Evolutionary conservation across 1,284 basidiomycete genomes (phyloP).

Genomic region (Cutaneotrichosporon dermatis): DNA sequence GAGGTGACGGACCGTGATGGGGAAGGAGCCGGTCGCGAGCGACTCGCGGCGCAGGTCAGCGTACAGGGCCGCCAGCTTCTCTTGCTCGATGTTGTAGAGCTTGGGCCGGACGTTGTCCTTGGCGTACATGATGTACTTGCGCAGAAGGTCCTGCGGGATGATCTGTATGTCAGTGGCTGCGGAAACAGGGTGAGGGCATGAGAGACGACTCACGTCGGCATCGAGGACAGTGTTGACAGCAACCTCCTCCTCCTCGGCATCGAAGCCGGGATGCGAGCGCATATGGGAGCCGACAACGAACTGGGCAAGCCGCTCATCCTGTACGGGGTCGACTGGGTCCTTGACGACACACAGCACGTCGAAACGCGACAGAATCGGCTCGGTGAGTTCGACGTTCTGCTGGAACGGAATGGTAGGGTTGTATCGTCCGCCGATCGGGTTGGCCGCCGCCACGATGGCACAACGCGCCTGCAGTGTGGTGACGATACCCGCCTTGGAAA

Average conservation of each 20-base stretch:
- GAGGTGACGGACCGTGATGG: conserved; percentile 94
- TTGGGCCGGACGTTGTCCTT: conserved; percentile 88
- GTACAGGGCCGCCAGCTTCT: conserved; percentile 90
- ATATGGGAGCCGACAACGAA: conserved; percentile 97
- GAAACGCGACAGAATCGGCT: conserved; percentile 98
- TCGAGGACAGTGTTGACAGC: conserved; percentile 83
- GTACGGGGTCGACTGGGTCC: conserved; percentile 92
- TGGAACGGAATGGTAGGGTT: conserved; percentile 97
- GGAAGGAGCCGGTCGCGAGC: conserved; percentile 92
- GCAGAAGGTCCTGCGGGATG: conserved; percentile 93
- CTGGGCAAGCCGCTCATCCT: conserved; percentile 91
- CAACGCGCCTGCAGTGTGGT: conserved; percentile 95
- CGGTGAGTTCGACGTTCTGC: conserved; percentile 97
- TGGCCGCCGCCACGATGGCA: conserved; percentile 95
- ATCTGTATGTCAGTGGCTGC: conserved; percentile 55
- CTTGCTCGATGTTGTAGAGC: conserved; percentile 89
- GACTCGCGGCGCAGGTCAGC: conserved; percentile 96
- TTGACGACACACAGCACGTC: conserved; percentile 98
- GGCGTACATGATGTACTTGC: conserved; percentile 99
- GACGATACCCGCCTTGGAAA: conserved; percentile 97
- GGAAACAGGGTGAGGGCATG: conserved; percentile 8
- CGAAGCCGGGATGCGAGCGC: conserved; percentile 89
- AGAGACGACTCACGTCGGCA: conserved; percentile 65
- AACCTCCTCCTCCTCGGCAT: conserved; percentile 75
- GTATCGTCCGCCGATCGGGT: conserved; percentile 91